Evolutionary conservation across 306 rosid species (phyloP).

Genomic region (Pyrus bretschneideri): DNA sequence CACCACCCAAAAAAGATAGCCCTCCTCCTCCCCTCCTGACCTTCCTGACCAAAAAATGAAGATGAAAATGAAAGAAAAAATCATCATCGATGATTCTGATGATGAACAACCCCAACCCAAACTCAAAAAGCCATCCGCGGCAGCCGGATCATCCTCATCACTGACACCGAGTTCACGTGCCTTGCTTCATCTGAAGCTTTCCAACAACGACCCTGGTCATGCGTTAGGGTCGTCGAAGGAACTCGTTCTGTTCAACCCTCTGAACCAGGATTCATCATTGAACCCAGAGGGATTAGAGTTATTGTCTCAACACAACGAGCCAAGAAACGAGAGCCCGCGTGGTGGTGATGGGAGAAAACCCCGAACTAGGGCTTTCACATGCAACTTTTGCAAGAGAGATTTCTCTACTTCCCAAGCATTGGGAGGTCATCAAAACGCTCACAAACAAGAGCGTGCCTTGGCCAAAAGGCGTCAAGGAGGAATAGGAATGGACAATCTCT

Average conservation of each 20-base stretch:
- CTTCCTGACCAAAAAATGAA: background rate
- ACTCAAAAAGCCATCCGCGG: background rate
- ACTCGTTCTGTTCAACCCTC: slow-evolving; percentile 25
- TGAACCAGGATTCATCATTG: background rate
- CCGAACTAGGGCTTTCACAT: slow-evolving; percentile 36
- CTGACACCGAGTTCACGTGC: slow-evolving; percentile 8
- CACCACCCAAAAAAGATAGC: background rate
- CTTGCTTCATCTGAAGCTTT: slow-evolving; percentile 32
- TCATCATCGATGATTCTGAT: background rate
- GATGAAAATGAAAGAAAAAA: slow-evolving; percentile 21
- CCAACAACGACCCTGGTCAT: background rate
- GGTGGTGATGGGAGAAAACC: background rate
- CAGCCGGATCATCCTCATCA: background rate
- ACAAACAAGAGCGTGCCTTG: slow-evolving; percentile 63
- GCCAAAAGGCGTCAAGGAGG: slow-evolving; percentile 66
- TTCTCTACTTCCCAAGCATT: slow-evolving; percentile 75
- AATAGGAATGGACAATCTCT: slow-evolving; percentile 4
- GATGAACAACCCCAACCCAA: background rate
- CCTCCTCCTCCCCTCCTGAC: background rate
- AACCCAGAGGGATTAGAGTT: background rate
- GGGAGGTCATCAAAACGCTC: slow-evolving; percentile 88
- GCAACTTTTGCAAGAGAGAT: slow-evolving; percentile 61
- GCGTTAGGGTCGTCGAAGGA: slow-evolving; percentile 15
- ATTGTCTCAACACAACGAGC: background rate
- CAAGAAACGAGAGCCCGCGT: background rate